Base-by-base conservation (phyloP, 176 grass and related monocot genomes). In the Ensete glaucum region DNA sequence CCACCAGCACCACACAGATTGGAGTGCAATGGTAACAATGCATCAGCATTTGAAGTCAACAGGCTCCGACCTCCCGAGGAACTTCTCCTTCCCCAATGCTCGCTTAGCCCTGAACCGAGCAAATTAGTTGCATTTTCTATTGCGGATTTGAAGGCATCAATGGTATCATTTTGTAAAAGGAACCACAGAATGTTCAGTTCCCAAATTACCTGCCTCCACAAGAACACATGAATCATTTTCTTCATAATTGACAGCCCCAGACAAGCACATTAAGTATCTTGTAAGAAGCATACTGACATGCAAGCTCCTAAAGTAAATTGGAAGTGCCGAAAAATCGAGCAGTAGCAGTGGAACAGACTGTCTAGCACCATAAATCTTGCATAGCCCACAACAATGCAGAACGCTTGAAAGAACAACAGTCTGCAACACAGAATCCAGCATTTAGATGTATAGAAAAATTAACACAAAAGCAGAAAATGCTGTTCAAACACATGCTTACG, bases 21-120 rank as follows among this genome's bases (percentile, higher is more conserved):
- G 11, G 20, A 52, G 34, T 71, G 80, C 76, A 82, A 82, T 79
- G 26, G 34, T 24, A 24, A 73, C 68, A 78, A 34, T 64, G 74
- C 71, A 76, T 56, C 78, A 65, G 20, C 50, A 67, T 62, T 57
- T 54, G 85, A 80, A 53, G 75, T 90, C 58, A 69, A 34, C 9
- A 62, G 80, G 1, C 67, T 81, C 6, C 62, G 74, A 55, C 75
- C 77, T 53, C 65, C 87, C 84, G 57, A 84, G 17, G 74, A 86
- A 67, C 85, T 96, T 75, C 89, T 89, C 79, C 80, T 93, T 73
- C 80, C 89, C 77, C 93, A 88, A 73, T 85, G 88, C 53, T 83
- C 86, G 29, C 80, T 85, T 21, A 89, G 75, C 73, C 76, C 85
- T 55, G 77, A 27, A 48, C 85, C 79, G 74, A 85, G 77, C 60